Base-by-base conservation (phyloP, 192 early-diverging fungal species). In the Phycomyces nitens region DNA sequence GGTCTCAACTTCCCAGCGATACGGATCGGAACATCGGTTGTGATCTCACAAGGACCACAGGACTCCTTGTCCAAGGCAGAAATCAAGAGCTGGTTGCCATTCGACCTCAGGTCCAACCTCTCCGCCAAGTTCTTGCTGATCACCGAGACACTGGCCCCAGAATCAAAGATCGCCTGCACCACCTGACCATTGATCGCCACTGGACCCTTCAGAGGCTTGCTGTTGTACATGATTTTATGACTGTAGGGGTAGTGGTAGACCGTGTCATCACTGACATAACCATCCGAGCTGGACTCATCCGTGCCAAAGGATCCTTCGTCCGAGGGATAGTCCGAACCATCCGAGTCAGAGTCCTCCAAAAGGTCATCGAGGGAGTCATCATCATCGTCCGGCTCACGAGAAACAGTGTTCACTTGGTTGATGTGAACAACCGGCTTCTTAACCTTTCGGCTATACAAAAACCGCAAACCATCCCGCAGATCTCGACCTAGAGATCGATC, bases 121-220 rank as follows among this genome's bases (percentile, higher is more conserved):
- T 55, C 16, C 1, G 62, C 62, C 11, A 64, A 15, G 0, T 42
- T 12, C 7, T 12, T 24, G 15, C 53, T 41, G 20, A 64, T 54
- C 0, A 64, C 38, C 3, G 52, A 54, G 0, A 64, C 62, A n/a
- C 47, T 26, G 2, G 62, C 62, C 9, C 62, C 52, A 0, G 53
- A 55, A 22, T 64, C 59, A 51, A 60, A 60, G 3, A 60, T 27
- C 1, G 38, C 56, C 16, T 39, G n/a, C 2, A 42, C 16, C 0
- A 41, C 39, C 5, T 39, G 3, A 42, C 56, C 40, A 42, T 58
- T 58, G 18, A 58, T 40, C 5, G 38, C 15, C 14, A 58, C 3
- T 11, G 34, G 3, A 0, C 4, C 56, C 0, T 21, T 41, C 0
- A 58, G n/a, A 2, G 56, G 56, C 20, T 16, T 16, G 40, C 56